phyloP scores from a whole-genome alignment of 208 protist species.

The Wallacemonas rigidus region DNA sequence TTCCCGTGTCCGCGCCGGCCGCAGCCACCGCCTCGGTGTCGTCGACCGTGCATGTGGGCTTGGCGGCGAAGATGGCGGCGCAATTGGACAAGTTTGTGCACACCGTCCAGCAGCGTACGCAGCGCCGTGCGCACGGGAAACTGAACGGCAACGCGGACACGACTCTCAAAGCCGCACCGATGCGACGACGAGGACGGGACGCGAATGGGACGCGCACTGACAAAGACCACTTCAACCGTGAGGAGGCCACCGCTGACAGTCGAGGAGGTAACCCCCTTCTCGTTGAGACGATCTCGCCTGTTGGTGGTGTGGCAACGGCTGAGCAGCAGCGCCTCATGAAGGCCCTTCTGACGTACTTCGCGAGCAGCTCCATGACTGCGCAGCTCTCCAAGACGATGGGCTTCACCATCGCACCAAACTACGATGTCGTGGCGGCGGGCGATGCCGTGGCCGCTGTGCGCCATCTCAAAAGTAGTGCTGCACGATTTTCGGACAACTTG shows the following conservation, averaged over 20 bases:
- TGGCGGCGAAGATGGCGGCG: slow-evolving; percentile 10
- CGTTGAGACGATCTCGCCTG: slow-evolving; percentile 26
- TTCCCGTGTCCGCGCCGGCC: not conserved
- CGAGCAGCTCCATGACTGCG: slow-evolving; percentile 31
- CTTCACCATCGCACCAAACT: slow-evolving; percentile 44
- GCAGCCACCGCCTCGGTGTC: not conserved
- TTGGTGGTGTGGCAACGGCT: slow-evolving; percentile 42
- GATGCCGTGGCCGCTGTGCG: slow-evolving; percentile 47
- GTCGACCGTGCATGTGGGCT: not conserved
- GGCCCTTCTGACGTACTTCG: slow-evolving; percentile 37
- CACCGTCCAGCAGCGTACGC: not conserved
- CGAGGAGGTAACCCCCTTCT: not conserved
- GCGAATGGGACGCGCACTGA: too few relatives aligned
- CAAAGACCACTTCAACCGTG: not conserved
- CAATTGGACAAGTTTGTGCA: slow-evolving; percentile 11
- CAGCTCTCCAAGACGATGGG: slow-evolving; percentile 51
- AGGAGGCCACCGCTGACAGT: not conserved
- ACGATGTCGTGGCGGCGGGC: slow-evolving; percentile 40
- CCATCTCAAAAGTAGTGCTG: slow-evolving; percentile 7
- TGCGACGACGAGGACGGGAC: too few relatives aligned
- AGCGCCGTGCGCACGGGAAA: not conserved
- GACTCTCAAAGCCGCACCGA: not conserved
- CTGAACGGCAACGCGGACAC: not conserved
- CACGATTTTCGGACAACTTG: slow-evolving; percentile 16
- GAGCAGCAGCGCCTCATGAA: slow-evolving; percentile 60